Conservation (phyloP, 2,329 filamentous ascomycete genomes). For the Beauveria sp. region DNA sequence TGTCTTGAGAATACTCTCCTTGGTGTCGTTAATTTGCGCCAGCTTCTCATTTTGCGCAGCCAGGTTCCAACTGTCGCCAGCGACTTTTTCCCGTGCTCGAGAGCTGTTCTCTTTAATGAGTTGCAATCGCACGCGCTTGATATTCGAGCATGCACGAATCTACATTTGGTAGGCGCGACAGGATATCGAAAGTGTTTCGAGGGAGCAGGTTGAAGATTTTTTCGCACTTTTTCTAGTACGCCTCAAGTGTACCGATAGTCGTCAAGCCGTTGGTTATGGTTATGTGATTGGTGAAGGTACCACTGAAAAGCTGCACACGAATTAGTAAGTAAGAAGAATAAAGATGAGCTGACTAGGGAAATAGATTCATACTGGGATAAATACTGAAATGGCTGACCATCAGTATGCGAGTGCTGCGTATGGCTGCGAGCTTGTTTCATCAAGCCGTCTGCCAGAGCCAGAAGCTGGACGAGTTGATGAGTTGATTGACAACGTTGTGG, state of each 20-base stretch:
- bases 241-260: background rate
- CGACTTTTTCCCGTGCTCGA: background rate
- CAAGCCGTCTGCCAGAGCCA: background rate
- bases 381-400: background rate
- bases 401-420: background rate
- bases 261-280: background rate
- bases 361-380: background rate
- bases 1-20: background rate
- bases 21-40: background rate
- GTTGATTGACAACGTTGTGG: background rate
- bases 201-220: background rate
- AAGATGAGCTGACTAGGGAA: no score
- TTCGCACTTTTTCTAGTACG: background rate
- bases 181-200: background rate
- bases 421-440: background rate
- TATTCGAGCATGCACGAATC: conserved; percentile 2
- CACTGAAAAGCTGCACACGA: background rate
- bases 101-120: background rate
- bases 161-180: background rate
- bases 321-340: no score
- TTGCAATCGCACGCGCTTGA: background rate
- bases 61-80: no score
- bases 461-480: background rate
- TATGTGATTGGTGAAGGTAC: background rate
- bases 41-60: background rate